Conservation (phyloP, 208 protist genomes). For the Vickermania ingenoplastis region DNA sequence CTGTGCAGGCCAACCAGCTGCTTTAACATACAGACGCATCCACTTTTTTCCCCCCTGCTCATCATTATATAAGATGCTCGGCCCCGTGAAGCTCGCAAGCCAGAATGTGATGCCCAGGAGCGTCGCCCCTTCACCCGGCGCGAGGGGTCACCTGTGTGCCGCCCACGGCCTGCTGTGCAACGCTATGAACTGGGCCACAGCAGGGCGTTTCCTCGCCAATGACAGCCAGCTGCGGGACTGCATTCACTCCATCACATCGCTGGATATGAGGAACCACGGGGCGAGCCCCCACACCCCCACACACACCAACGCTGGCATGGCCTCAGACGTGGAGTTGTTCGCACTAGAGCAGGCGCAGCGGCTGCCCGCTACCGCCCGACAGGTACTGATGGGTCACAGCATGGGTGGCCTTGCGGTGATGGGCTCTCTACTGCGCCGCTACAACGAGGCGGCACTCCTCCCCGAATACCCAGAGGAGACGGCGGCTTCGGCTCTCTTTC, state of each 20-base stretch:
- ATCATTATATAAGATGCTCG: neutral
- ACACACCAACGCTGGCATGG: conserved; percentile 56
- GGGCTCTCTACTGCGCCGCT: conserved; percentile 55
- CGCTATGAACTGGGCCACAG: conserved; percentile 65
- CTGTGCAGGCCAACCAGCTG: no score
- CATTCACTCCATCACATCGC: conserved; percentile 26
- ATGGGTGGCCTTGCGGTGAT: conserved; percentile 81
- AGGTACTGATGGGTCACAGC: conserved; percentile 79
- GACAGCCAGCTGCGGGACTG: conserved; percentile 24
- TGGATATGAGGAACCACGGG: conserved; percentile 87
- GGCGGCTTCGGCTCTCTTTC: conserved; percentile 15
- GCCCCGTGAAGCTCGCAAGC: conserved; percentile 9
- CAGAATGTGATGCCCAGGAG: conserved; percentile 16
- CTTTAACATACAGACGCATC: no score
- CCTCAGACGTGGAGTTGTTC: conserved; percentile 61
- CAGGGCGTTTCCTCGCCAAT: conserved; percentile 25
- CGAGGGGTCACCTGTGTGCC: conserved; percentile 35
- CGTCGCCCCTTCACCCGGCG: conserved; percentile 6
- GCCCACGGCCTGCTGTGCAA: conserved; percentile 75
- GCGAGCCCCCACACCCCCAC: conserved; percentile 37
- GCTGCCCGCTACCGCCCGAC: conserved; percentile 2
- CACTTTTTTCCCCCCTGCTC: neutral
- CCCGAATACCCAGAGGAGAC: conserved; percentile 10
- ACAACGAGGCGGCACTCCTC: conserved; percentile 53
- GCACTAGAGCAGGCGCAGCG: conserved; percentile 25